Evolutionary conservation across 345 rosid species (phyloP).

Genomic region (Microcos paniculata): DNA sequence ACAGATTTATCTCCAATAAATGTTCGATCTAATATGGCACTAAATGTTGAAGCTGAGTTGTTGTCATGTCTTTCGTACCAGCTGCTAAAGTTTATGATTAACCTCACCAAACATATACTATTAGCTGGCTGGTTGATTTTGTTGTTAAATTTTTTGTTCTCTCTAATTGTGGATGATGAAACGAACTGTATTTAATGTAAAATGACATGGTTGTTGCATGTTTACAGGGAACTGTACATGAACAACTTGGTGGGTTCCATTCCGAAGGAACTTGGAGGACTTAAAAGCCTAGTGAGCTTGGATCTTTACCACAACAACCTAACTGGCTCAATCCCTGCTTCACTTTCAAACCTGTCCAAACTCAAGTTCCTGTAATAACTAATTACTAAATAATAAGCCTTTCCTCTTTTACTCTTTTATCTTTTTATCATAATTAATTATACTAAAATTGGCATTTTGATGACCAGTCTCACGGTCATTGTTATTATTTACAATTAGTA

Average conservation of each 20-base stretch:
- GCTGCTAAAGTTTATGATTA: not conserved
- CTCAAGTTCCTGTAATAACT: conserved; percentile 66
- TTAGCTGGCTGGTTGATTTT: not conserved
- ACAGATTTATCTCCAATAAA: too few relatives aligned
- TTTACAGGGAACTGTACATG: conserved; percentile 62
- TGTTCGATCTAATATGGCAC: too few relatives aligned
- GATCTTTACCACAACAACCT: conserved; percentile 69
- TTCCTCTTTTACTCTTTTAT: too few relatives aligned
- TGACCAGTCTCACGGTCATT: too few relatives aligned
- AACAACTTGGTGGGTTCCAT: conserved; percentile 52
- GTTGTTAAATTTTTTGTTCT: not conserved
- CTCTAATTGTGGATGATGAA: not conserved
- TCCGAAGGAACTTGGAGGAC: conserved; percentile 59
- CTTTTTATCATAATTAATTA: too few relatives aligned
- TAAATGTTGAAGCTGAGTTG: not conserved
- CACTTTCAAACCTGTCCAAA: conserved; percentile 56
- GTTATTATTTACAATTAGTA: too few relatives aligned
- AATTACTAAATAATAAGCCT: too few relatives aligned
- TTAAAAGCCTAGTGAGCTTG: conserved; percentile 64
- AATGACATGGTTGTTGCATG: conserved; percentile 16
- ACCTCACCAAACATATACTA: not conserved
- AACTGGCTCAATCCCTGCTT: conserved; percentile 57
- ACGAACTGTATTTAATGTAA: not conserved
- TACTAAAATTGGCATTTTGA: too few relatives aligned
- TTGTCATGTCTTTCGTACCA: not conserved